These are phyloP conservation scores for Petunia axillaris DNA, from an alignment of 257 asterid species.

Conservation along the genomic window DNA sequence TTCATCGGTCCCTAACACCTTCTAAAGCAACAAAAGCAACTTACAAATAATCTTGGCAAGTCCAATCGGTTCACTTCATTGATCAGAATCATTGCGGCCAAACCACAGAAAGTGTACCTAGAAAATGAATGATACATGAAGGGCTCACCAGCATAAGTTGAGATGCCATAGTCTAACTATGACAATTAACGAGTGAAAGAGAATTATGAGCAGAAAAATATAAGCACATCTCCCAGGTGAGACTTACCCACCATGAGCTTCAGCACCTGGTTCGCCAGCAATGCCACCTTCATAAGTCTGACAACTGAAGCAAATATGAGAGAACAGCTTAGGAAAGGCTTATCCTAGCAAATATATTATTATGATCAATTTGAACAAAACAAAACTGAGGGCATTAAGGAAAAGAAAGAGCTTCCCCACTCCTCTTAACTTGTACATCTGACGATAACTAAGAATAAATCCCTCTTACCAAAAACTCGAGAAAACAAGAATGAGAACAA, in stretches of 20 bases:
- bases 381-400: background rate
- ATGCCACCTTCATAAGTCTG: slow-evolving; percentile 99
- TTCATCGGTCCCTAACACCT: background rate
- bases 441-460: background rate
- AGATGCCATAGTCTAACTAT: background rate
- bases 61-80: slow-evolving; percentile 80
- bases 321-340: slow-evolving; percentile 7
- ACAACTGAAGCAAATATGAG: slow-evolving; percentile 56
- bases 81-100: slow-evolving; percentile 94
- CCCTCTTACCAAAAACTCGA: slow-evolving; percentile 11
- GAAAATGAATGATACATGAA: slow-evolving; percentile 33
- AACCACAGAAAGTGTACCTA: slow-evolving; percentile 93
- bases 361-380: background rate
- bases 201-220: slow-evolving; percentile 21
- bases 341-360: background rate
- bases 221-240: slow-evolving; percentile 1
- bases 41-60: slow-evolving; percentile 74
- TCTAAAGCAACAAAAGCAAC: slow-evolving; percentile 34
- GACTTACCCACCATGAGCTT: slow-evolving; percentile 99
- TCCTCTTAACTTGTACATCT: background rate
- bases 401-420: slow-evolving; percentile 7
- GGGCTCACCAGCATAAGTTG: slow-evolving; percentile 25
- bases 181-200: slow-evolving; percentile 6
- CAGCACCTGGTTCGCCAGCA: slow-evolving; percentile 92
- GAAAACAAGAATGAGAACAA: background rate